These are phyloP conservation scores for Malus asiatica DNA, from an alignment of 306 rosid genomes.

Conservation along the genomic window DNA sequence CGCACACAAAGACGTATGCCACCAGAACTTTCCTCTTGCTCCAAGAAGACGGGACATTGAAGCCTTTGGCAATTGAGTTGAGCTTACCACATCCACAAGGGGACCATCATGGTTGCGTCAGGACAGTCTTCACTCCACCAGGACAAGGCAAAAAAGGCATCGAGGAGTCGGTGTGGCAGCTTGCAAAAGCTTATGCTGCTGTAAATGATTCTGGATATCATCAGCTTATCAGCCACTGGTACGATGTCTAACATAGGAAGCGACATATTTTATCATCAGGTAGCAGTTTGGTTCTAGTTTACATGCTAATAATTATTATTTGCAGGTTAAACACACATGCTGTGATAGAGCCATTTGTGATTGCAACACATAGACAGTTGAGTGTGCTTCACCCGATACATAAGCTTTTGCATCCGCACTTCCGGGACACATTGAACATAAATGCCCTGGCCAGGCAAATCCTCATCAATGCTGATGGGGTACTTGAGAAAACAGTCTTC, in stretches of 20 bases:
- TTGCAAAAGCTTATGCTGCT: slow-evolving; percentile 85
- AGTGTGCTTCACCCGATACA: slow-evolving; percentile 79
- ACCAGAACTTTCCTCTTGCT: slow-evolving; percentile 70
- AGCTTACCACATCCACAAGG: slow-evolving; percentile 95
- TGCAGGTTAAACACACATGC: slow-evolving; percentile 90
- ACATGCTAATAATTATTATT: not conserved
- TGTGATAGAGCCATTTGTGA: slow-evolving; percentile 84
- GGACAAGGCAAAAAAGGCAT: slow-evolving; percentile 26
- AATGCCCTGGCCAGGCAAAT: slow-evolving; percentile 84
- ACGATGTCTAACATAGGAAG: slow-evolving; percentile 10
- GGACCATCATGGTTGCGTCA: slow-evolving; percentile 54
- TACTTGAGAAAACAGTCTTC: slow-evolving; percentile 87
- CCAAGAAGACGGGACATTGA: slow-evolving; percentile 69
- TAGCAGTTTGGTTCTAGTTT: slow-evolving; percentile 4
- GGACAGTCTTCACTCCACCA: slow-evolving; percentile 66
- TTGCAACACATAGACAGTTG: slow-evolving; percentile 73
- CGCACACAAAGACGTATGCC: slow-evolving; percentile 72
- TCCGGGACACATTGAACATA: slow-evolving; percentile 81
- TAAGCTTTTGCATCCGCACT: slow-evolving; percentile 84
- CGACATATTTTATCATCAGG: not conserved
- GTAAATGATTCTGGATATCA: slow-evolving; percentile 94
- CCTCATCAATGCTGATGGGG: slow-evolving; percentile 83
- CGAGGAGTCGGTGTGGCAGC: slow-evolving; percentile 74
- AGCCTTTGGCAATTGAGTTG: slow-evolving; percentile 80
- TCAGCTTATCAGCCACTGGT: slow-evolving; percentile 95